These are phyloP conservation scores for Carex myosuroides DNA, from an alignment of 176 grass and related monocot species.

Conservation along the genomic window DNA sequence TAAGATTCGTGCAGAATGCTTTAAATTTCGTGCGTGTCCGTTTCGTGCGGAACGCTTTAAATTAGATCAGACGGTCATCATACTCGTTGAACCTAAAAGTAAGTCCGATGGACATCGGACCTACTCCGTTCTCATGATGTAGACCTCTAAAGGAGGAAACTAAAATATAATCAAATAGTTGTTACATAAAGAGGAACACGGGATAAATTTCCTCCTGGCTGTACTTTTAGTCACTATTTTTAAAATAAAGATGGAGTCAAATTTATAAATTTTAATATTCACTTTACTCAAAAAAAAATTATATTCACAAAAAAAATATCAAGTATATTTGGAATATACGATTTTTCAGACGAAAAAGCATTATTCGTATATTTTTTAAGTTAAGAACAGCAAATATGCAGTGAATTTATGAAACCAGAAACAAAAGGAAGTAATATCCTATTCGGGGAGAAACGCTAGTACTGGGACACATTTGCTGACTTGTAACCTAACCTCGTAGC, in stretches of 20 bases:
- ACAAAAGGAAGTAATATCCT: not conserved
- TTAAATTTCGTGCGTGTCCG: too few relatives aligned
- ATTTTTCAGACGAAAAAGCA: too few relatives aligned
- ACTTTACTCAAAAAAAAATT: too few relatives aligned
- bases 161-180: not conserved
- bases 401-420: not conserved
- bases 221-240: not conserved
- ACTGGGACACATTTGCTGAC: not conserved
- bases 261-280: too few relatives aligned
- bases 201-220: not conserved
- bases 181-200: not conserved
- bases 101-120: too few relatives aligned
- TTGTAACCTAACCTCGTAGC: constrained; percentile 14
- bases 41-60: too few relatives aligned
- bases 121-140: not conserved
- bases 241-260: too few relatives aligned
- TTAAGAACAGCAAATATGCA: not conserved
- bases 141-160: not conserved
- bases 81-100: too few relatives aligned
- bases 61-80: too few relatives aligned
- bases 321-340: too few relatives aligned
- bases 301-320: too few relatives aligned
- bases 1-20: too few relatives aligned
- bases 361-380: not conserved
- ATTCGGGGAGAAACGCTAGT: not conserved